These are phyloP conservation scores for Cladosporium oxysporum DNA, from an alignment of 2,329 filamentous ascomycete species.

Conservation along the genomic window DNA sequence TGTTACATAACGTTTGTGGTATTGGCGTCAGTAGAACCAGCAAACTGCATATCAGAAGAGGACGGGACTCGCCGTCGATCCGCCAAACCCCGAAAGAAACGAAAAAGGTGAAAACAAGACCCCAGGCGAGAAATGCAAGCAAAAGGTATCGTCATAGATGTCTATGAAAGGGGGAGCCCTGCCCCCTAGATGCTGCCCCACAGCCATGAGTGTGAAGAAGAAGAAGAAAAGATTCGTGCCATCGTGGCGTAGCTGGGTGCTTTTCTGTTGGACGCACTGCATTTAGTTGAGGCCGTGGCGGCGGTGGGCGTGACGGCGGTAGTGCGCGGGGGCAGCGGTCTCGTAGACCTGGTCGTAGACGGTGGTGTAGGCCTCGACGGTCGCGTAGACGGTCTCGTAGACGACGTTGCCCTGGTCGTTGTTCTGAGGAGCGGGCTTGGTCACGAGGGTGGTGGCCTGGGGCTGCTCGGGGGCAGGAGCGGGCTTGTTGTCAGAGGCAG, in stretches of 20 bases:
- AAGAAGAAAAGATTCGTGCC: constrained; percentile 16
- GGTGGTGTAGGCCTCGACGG: constrained; percentile 28
- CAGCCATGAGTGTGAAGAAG: background rate
- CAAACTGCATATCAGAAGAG: constrained; percentile 10
- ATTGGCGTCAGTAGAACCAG: constrained; percentile 17
- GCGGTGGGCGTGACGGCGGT: constrained; percentile 17
- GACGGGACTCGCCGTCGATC: constrained; percentile 9
- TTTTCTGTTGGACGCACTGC: constrained; percentile 9
- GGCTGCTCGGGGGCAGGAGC: constrained; percentile 9
- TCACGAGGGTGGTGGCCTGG: constrained; percentile 7
- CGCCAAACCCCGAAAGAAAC: constrained; percentile 9
- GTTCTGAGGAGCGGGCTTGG: background rate
- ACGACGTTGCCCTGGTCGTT: constrained; percentile 2
- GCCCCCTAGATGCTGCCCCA: constrained; percentile 5
- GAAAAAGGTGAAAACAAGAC: background rate
- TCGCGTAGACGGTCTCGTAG: constrained; percentile 19
- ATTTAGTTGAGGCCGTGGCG: constrained; percentile 15
- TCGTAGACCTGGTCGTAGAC: constrained; percentile 42
- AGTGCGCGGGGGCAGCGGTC: constrained; percentile 35
- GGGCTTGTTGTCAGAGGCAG: background rate
- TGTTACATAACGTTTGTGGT: constrained; percentile 9
- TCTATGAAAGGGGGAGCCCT: constrained; percentile 3
- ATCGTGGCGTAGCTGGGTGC: constrained; percentile 10
- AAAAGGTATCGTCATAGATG: background rate
- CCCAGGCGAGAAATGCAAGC: background rate